Evolutionary conservation across 805 yeast species (phyloP).

Genomic region (Wickerhamomyces xylosicus): DNA sequence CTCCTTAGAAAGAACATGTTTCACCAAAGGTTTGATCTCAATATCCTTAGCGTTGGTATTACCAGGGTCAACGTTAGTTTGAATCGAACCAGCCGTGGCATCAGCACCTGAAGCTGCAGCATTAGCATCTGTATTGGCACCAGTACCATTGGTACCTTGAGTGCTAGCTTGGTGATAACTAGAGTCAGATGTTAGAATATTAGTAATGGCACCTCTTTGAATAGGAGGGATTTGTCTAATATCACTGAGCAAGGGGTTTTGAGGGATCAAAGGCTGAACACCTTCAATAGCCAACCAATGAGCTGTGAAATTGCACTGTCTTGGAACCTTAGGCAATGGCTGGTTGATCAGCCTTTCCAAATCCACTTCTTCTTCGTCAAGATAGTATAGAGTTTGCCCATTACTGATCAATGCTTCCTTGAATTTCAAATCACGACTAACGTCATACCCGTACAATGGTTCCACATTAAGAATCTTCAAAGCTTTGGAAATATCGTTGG

Average conservation of each 20-base stretch:
- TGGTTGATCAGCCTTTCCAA: conserved; percentile 88
- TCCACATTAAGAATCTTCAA: conserved; percentile 82
- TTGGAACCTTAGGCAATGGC: conserved; percentile 91
- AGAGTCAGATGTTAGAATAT: conserved; percentile 37
- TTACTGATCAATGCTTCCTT: conserved; percentile 84
- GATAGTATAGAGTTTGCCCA: conserved; percentile 87
- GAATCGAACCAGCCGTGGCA: conserved; percentile 3
- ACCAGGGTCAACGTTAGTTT: conserved; percentile 1
- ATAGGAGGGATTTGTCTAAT: conserved; percentile 69
- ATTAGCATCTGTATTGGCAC: conserved; percentile 1
- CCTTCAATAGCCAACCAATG: conserved; percentile 99
- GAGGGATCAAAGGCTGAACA: conserved; percentile 95
- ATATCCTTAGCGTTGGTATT: conserved; percentile 26
- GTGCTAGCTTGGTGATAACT: conserved; percentile 6
- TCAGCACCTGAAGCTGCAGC: conserved; percentile 19
- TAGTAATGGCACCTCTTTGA: conserved; percentile 73
- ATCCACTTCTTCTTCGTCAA: conserved; percentile 89
- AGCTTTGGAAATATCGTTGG: conserved; percentile 76
- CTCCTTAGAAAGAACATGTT: conserved; percentile 91
- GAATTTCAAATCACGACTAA: conserved; percentile 57
- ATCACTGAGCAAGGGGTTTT: conserved; percentile 77
- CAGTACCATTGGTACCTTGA: conserved; percentile 1
- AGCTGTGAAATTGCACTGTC: conserved; percentile 86
- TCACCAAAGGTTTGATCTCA: conserved; percentile 81
- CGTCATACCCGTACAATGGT: conserved; percentile 85